Conservation (phyloP, 805 yeast genomes). For the Sugiyamaella marilandica region DNA sequence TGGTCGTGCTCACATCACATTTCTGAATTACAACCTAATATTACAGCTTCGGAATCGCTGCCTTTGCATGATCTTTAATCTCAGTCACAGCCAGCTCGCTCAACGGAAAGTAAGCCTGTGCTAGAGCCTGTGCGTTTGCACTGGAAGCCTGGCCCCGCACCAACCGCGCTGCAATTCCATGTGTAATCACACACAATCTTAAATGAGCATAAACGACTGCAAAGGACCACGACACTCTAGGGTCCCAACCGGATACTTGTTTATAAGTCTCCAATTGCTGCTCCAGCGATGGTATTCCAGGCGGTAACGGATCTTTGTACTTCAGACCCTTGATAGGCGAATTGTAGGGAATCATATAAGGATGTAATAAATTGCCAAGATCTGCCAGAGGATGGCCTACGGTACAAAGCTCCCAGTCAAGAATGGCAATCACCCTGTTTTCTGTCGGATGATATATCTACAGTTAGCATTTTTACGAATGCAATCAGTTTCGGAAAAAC, state of each 20-base stretch:
- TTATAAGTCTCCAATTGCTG: conserved; percentile 24
- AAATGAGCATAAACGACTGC: conserved; percentile 55
- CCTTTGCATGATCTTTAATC: conserved; percentile 9
- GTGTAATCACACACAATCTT: conserved; percentile 53
- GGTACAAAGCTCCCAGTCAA: conserved; percentile 66
- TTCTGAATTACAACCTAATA: not conserved
- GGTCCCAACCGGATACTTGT: conserved; percentile 39
- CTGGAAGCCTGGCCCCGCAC: conserved; percentile 51
- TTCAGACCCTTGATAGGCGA: conserved; percentile 6
- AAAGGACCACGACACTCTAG: conserved; percentile 43
- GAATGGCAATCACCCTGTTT: conserved; percentile 47
- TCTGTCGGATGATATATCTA: conserved; percentile 49
- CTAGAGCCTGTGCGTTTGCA: conserved; percentile 44
- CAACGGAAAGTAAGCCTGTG: conserved; percentile 30
- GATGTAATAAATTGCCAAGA: conserved; percentile 53
- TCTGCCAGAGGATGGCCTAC: conserved; percentile 63
- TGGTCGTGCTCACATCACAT: no score
- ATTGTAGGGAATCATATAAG: conserved; percentile 42
- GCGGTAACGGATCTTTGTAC: conserved; percentile 16
- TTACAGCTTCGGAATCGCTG: not conserved
- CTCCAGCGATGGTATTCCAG: conserved; percentile 25
- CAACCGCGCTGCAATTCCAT: conserved; percentile 56
- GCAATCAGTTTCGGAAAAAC: not conserved
- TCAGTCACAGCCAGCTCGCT: conserved; percentile 29
- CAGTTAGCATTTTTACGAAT: not conserved